These are phyloP conservation scores for Globisporangium viniferum DNA, from an alignment of 352 stramenopile genomes.

Conservation along the genomic window DNA sequence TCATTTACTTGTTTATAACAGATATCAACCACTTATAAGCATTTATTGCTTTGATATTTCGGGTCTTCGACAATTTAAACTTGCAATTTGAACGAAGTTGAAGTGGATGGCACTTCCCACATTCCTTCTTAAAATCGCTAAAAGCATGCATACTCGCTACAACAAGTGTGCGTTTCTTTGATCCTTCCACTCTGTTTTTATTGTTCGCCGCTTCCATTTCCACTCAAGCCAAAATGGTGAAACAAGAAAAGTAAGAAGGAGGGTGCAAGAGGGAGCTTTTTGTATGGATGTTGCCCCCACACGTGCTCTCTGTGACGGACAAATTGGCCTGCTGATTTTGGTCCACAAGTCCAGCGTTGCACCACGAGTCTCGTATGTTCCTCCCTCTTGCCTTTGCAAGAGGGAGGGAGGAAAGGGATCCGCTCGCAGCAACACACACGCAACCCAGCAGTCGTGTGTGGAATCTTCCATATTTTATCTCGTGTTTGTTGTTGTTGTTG, in stretches of 20 bases:
- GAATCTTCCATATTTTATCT: background rate
- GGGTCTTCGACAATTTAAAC: background rate
- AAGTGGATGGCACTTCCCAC: background rate
- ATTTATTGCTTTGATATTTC: background rate
- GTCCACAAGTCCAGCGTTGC: too few relatives aligned
- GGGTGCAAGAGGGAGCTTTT: too few relatives aligned
- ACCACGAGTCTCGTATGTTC: too few relatives aligned
- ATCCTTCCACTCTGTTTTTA: background rate
- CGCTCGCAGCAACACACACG: background rate
- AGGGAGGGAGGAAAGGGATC: background rate
- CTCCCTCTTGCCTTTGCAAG: too few relatives aligned
- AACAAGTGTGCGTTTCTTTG: background rate
- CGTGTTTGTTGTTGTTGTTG: background rate
- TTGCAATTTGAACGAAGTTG: background rate
- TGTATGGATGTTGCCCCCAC: too few relatives aligned
- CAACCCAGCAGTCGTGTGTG: background rate
- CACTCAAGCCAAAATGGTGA: too few relatives aligned
- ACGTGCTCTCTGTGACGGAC: too few relatives aligned
- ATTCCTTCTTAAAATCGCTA: background rate
- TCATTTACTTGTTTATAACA: background rate
- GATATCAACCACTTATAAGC: background rate
- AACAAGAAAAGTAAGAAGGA: too few relatives aligned
- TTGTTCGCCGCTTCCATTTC: background rate
- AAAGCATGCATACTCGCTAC: background rate
- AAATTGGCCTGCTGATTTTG: background rate